Base-by-base conservation (phyloP, 2,329 filamentous ascomycete genomes). In the Cytospora leucostoma region DNA sequence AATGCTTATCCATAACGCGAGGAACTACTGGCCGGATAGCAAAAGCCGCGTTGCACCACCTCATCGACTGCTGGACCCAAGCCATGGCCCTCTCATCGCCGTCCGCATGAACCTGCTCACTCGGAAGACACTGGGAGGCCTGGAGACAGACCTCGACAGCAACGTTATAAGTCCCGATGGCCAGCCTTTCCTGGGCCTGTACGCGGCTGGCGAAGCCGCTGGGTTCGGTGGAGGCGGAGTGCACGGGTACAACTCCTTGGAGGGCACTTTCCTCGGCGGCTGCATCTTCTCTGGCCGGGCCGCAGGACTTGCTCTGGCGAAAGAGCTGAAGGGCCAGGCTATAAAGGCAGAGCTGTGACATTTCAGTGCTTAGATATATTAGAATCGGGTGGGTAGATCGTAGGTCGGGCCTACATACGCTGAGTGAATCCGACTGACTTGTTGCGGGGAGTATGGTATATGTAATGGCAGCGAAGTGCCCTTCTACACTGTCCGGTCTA, bases 141-240 rank as follows among this genome's bases (percentile, higher is more conserved):
- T 88, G 64, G 82, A 88, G 78, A 85, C 85, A 15, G 80, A 86
- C 69, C 71, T 88, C 27, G 70, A 78, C 40, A 84, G 83, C 65
- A 82, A 84, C 33, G 84, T 84, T 1, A 82, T 86, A 77, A 76
- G 73, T 56, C 70, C 74, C 1, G 75, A 80, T 33, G 84, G 84
- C 7, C 75, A 75, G 8, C 66, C 71, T 0, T 86, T 87, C 68
- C 76, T 80, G 0, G 84, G 84, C 0, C 68, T 88, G 15, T 88
- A 86, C 61, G 84, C 85, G 0, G 85, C 84, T 0, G 85, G 85
- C 7, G 85, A 88, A 70, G 83, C 76, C 1, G 84, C 84, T 0
- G 85, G 85, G 0, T 88, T 88, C 63, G 85, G 85, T 0, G 85
- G 85, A 2, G 85, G 85, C 2, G 85, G 85, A 17, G 82, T 87